Evolutionary conservation across 2,329 filamentous ascomycete species (phyloP), one percentile per base, ranked within the genome.

Genomic region (Trichoderma oligosporum): DNA sequence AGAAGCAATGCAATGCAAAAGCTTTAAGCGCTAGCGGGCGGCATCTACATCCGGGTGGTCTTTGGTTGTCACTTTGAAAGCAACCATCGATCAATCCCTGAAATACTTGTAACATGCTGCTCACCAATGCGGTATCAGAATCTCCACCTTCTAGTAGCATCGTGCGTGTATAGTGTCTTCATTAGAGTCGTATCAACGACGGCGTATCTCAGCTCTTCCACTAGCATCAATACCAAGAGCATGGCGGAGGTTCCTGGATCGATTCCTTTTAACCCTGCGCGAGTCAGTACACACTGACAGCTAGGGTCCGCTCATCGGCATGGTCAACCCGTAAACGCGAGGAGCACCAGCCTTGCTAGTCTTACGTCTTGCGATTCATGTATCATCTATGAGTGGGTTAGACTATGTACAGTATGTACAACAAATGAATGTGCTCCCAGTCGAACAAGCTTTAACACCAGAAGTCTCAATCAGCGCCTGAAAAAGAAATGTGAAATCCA

Each of bases 71-170:
- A n/a, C n/a, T n/a, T n/a, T n/a, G n/a, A n/a, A n/a, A 46, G 52
- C 41, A 45, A n/a, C 52, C 46, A 55, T 55, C 33, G 41, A 46
- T 46, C 36, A 16, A 38, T 29, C 41, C 52, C 52, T 55, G 48
- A 42, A n/a, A 25, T 31, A 29, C 49, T 45, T 54, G 24, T 29
- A 45, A 8, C 48, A 16, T 11, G 25, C 27, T 31, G n/a, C 16
- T 20, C n/a, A n/a, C 47, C 48, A 35, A 29, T 31, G 27, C 27
- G n/a, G n/a, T n/a, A n/a, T n/a, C n/a, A n/a, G n/a, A n/a, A n/a
- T n/a, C n/a, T n/a, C n/a, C n/a, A n/a, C n/a, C n/a, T n/a, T n/a
- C n/a, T n/a, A n/a, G n/a, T n/a, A n/a, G n/a, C n/a, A n/a, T n/a
- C n/a, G n/a, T n/a, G n/a, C n/a, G n/a, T n/a, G n/a, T n/a, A n/a